Base-by-base conservation (phyloP, 768 basidiomycete genomes). In the Chalciporus piperatus region DNA sequence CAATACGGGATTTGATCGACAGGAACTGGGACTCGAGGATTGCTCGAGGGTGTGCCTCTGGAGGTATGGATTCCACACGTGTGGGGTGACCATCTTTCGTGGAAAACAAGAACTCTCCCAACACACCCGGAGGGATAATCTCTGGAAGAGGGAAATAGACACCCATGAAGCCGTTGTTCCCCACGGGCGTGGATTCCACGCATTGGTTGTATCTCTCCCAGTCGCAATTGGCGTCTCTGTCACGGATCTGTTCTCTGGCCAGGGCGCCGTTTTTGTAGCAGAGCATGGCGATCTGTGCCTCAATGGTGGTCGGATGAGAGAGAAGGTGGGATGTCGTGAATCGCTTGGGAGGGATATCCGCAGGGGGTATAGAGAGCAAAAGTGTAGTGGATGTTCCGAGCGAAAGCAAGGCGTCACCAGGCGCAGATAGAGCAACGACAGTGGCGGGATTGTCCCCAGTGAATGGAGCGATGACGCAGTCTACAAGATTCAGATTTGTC, bases 371-470 rank as follows among this genome's bases (percentile, higher is more conserved):
- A 20, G 85, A 87, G 38, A 95, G 78, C 16, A 95, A 78, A 57
- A 92, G 80, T 3, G 92, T 94, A 1, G 91, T 92, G 0, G 91
- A 92, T 12, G 92, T 96, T 20, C 92, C 92, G 19, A 94, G 77
- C 9, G 91, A 93, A 23, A 94, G 79, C 17, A 94, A 73, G 17
- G 89, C 92, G 61, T 94, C 91, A 45, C 87, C 87, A 1, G 87
- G 84, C 13, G 81, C 80, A 25, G 84, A 84, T 27, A 89, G 72
- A 1, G 84, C 35, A 23, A 89, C 78, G 47, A 92, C 83, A 12
- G 90, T 89, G 4, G 89, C 87, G 6, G 91, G 88, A 66, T 96
- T 96, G 65, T 96, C 92, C 4, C 92, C 92, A 0, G 90, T 92
- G 64, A 93, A 92, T 1, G 90, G 87, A 3, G 87, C 85, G 45